Conservation (phyloP, 2,329 filamentous ascomycete genomes). For the Calcarisporium arbuscula region DNA sequence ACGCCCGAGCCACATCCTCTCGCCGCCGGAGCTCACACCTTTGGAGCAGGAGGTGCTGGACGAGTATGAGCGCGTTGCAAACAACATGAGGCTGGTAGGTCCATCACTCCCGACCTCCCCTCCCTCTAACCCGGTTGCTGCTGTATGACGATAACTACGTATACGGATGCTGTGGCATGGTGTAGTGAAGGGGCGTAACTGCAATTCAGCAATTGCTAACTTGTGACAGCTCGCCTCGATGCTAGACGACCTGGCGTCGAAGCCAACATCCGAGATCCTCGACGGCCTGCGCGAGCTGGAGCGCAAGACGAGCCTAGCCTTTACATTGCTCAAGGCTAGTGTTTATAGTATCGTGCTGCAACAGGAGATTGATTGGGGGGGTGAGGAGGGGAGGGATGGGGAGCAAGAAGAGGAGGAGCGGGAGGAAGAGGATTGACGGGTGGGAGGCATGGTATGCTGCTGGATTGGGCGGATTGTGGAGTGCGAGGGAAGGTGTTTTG, state of each 20-base stretch:
- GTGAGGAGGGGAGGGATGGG: slow-evolving; percentile 33
- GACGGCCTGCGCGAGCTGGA: slow-evolving; percentile 84
- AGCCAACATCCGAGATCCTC: slow-evolving; percentile 73
- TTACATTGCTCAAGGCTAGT: slow-evolving; percentile 93
- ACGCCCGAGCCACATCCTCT: slow-evolving; percentile 21
- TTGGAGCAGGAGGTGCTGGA: slow-evolving; percentile 92
- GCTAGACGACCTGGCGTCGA: slow-evolving; percentile 58
- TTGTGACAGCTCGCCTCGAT: slow-evolving; percentile 50
- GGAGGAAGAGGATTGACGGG: slow-evolving; percentile 12
- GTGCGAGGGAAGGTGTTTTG: no score
- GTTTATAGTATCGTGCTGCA: slow-evolving; percentile 98
- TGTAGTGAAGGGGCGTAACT: no score
- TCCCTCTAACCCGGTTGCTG: neutral
- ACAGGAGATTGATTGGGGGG: slow-evolving; percentile 81
- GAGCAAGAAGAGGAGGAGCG: slow-evolving; percentile 19
- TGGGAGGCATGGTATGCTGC: no score
- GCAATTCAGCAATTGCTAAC: neutral
- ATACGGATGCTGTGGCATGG: no score
- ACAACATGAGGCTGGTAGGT: slow-evolving; percentile 82
- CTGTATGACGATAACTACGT: no score
- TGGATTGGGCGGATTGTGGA: no score
- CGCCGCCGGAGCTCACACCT: slow-evolving; percentile 58
- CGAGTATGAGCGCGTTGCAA: slow-evolving; percentile 80
- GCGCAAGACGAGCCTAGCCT: slow-evolving; percentile 89
- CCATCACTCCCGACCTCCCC: neutral